Percentiles rank a stretch among this genome's conserved stretches.
phyloP scores from a whole-genome alignment of 73 alveolate genomes.

The Tetrahymena elliotti region DNA sequence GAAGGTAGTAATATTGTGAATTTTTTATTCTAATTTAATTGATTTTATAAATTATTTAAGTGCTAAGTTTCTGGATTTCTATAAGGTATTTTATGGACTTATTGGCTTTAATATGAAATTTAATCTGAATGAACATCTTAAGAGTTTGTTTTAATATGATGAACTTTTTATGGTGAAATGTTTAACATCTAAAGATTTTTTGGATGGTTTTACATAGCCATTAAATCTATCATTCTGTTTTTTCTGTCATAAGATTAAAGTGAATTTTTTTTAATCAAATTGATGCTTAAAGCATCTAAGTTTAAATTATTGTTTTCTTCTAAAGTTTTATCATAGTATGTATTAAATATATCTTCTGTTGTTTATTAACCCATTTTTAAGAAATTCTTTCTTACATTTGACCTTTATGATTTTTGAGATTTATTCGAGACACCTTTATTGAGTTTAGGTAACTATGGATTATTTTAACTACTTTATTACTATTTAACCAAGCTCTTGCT shows the following conservation, averaged over 20 bases:
- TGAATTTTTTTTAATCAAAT: background rate
- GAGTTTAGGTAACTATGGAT: background rate
- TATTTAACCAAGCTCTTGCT: background rate
- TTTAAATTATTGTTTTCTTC: background rate
- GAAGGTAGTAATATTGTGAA: background rate
- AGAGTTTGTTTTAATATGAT: background rate
- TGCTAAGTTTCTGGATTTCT: background rate
- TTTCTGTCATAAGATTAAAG: background rate
- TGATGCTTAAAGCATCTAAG: background rate
- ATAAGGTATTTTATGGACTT: background rate
- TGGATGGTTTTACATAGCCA: background rate
- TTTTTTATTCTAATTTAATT: background rate
- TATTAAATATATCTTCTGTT: background rate
- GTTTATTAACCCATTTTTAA: background rate
- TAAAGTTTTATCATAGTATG: background rate
- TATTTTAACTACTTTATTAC: background rate
- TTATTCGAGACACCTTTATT: background rate
- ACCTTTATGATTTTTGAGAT: background rate
- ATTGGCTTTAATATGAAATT: background rate
- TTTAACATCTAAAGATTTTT: background rate
- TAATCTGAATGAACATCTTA: background rate
- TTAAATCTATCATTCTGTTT: background rate
- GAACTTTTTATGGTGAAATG: background rate
- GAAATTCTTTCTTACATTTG: background rate
- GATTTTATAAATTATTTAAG: background rate